Evolutionary conservation across 2,329 filamentous ascomycete genomes (phyloP), one percentile per base, ranked within the genome.

Genomic region (Sclerotinia sclerotiorum): DNA sequence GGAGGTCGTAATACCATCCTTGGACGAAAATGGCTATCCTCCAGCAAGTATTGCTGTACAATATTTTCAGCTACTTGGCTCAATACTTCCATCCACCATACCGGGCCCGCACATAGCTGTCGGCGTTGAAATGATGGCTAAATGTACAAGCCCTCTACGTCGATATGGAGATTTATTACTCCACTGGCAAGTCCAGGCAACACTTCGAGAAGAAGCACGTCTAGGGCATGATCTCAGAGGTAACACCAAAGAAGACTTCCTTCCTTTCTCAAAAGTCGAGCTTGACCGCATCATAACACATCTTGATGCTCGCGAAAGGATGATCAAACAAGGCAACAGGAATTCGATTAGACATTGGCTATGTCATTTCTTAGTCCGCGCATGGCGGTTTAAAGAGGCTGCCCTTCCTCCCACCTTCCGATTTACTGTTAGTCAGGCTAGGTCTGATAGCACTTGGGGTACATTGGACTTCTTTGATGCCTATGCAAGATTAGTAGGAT

Each of bases 151-250:
- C 62, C 88, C 88, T 24, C 81, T 91, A n/a, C 86, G 88, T 46
- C 84, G 88, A 55, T 90, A 84, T 77, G 78, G 81, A 6, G 88
- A 91, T 76, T 79, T 90, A 58, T 76, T 90, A 44, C 82, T 85
- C 1, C 88, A 90, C 78, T 90, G 87, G 86, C 88, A 90, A 76
- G 85, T 90, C 70, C 84, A 89, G 74, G 84, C 84, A 2, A 83
- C 85, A 13, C 78, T 90, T 44, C 73, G 80, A 11, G 79, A 82
- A 71, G 83, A 85, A 76, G 71, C 75, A 46, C 77, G 75, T 51
- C 73, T 73, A 13, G 79, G 79, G 49, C 64, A 73, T n/a, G 77
- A 77, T 32, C 77, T 83, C 6, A 72, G 77, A 48, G 77, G 77
- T 21, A 79, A 75, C 69, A 77, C 67, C 4, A 69, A 66, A 13